These are phyloP conservation scores for Scheffersomyces coipomensis DNA, from an alignment of 805 yeast genomes.

Conservation along the genomic window DNA sequence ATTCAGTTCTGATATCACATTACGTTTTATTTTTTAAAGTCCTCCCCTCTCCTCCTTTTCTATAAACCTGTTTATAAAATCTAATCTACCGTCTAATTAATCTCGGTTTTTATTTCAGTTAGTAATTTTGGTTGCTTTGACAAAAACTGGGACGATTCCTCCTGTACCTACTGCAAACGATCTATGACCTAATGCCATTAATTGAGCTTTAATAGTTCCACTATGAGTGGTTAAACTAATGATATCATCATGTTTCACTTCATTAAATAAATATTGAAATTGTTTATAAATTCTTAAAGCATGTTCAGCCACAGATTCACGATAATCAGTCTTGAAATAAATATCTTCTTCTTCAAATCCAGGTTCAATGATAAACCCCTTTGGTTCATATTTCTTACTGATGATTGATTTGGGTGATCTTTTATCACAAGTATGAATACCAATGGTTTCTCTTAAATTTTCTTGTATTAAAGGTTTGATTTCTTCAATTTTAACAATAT, in stretches of 20 bases:
- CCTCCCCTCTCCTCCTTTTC: background rate
- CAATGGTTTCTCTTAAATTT: conserved; percentile 47
- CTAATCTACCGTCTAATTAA: background rate
- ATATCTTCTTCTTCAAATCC: conserved; percentile 48
- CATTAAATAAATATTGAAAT: conserved; percentile 35
- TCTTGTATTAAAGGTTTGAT: conserved; percentile 42
- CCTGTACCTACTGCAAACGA: conserved; percentile 51
- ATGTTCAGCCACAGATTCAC: conserved; percentile 43
- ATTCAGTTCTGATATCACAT: too few species aligned
- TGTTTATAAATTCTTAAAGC: conserved; percentile 32
- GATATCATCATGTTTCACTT: conserved; percentile 17
- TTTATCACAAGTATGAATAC: conserved; percentile 51
- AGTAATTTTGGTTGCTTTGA: conserved; percentile 34
- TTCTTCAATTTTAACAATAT: conserved; percentile 18
- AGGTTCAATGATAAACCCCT: conserved; percentile 41
- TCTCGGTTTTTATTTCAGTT: too few species aligned
- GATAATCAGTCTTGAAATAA: conserved; percentile 33
- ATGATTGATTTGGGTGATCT: conserved; percentile 37
- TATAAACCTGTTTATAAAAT: too few species aligned
- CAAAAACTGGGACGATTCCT: conserved; percentile 55
- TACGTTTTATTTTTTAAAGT: background rate
- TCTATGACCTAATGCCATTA: conserved; percentile 47
- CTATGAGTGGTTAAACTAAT: conserved; percentile 50
- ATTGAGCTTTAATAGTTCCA: conserved; percentile 49
- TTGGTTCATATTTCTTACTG: conserved; percentile 34